Conservation (phyloP, 805 yeast genomes). For the Ogataea philodendri region DNA sequence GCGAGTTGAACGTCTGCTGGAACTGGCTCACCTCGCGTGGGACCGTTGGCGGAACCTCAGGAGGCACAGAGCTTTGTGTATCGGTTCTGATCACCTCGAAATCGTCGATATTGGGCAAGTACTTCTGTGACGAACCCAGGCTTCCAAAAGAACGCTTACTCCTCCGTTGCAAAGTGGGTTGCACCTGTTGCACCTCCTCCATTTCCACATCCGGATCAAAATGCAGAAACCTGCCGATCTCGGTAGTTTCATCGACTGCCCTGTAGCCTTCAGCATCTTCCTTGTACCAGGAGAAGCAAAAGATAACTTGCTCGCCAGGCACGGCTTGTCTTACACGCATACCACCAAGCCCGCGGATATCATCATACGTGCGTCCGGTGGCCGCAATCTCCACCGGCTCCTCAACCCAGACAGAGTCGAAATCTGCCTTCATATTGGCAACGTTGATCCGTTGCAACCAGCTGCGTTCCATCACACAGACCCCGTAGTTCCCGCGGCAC, state of each 20-base stretch:
- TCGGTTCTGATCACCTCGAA: conserved; percentile 15
- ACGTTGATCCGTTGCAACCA: conserved; percentile 4
- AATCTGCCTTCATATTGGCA: conserved; percentile 2
- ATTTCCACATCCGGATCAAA: conserved; percentile 1
- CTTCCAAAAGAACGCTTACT: background rate
- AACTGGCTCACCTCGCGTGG: background rate
- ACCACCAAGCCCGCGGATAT: background rate
- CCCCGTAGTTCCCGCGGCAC: conserved; percentile 2
- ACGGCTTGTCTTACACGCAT: background rate
- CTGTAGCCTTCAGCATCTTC: background rate
- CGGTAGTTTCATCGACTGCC: conserved; percentile 3
- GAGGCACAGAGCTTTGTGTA: background rate
- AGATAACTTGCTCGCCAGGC: background rate
- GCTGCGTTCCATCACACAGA: background rate
- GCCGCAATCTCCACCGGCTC: background rate
- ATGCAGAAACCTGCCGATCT: background rate
- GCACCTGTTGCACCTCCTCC: conserved; percentile 1
- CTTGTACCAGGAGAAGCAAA: conserved; percentile 4
- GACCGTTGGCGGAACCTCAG: too few relatives aligned
- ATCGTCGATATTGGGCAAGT: conserved; percentile 14
- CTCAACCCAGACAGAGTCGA: conserved; percentile 3
- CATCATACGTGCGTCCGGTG: background rate
- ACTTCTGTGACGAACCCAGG: conserved; percentile 13
- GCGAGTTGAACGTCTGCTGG: background rate
- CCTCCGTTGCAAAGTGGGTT: too few relatives aligned